Evolutionary conservation across 1,284 basidiomycete genomes (phyloP).

Genomic region (Melanopsichium pennsylvanicum): DNA sequence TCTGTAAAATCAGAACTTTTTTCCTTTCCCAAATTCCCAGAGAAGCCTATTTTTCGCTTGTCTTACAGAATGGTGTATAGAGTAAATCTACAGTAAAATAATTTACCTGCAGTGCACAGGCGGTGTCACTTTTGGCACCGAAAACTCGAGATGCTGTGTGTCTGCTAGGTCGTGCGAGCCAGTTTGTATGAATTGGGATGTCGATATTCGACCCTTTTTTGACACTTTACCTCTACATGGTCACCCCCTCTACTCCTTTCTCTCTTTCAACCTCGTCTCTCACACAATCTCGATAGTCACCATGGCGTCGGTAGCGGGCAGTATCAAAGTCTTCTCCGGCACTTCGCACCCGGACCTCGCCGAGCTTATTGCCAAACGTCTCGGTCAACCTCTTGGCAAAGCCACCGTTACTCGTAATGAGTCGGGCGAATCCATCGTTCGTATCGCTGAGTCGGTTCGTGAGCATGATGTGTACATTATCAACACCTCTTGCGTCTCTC

Average conservation of each 20-base stretch:
- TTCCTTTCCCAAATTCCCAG: background rate
- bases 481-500: constrained; percentile 85
- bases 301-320: constrained; percentile 25
- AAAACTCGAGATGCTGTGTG: too few species aligned
- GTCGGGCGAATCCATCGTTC: constrained; percentile 89
- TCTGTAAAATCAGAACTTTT: constrained; percentile 18
- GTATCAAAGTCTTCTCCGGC: constrained; percentile 55
- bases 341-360: constrained; percentile 87
- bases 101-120: too few species aligned
- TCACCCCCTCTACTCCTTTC: constrained; percentile 6
- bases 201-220: background rate
- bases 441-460: constrained; percentile 91
- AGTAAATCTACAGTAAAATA: too few species aligned
- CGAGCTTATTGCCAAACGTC: constrained; percentile 83
- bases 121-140: background rate
- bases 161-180: background rate
- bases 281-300: background rate
- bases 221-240: constrained; percentile 29
- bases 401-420: constrained; percentile 84
- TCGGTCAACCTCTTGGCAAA: constrained; percentile 60
- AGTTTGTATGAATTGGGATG: background rate
- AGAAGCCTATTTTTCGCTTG: too few species aligned
- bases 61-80: too few species aligned
- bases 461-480: constrained; percentile 99
- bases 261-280: background rate